Evolutionary conservation across 2,329 filamentous ascomycete species (phyloP), one percentile per base, ranked within the genome.

Genomic region (Rhinocladiella similis): DNA sequence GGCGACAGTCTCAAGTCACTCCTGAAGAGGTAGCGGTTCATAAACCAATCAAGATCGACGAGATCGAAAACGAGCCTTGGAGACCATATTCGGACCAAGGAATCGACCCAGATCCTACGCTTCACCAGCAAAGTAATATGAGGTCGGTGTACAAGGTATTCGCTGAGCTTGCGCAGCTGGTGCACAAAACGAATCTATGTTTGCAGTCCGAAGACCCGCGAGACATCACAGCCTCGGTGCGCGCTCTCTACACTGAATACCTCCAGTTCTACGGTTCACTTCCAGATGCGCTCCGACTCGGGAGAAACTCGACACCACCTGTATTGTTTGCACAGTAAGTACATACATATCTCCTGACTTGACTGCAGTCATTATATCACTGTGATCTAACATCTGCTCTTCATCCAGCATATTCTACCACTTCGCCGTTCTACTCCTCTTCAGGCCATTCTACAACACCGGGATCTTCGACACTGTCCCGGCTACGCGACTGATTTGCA

Each of bases 311-410:
- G 14, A 53, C 50, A 33, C 50, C 50, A 13, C 33, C 43, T 10
- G 50, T 53, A 9, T 25, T 53, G 6, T 53, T 53, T 38, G 43
- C 29, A 4, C 50, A 53, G 50, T 53, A 25, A 53, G 50, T 53
- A 33, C 10, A 2, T 33, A 7, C 6, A 3, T 33, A 12, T 33
- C 10, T 33, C 29, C 10, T 12, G 29, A 27, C 7, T 33, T 33
- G 29, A 33, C 29, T 33, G 10, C 29, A 33, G 3, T 33, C 6
- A 33, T 12, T 33, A 7, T 33, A 7, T 10, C 10, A 33, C 6
- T 12, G 29, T 33, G 29, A 22, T 20, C 50, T 53, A 22, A 53
- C 13, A 25, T 27, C 29, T 14, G 4, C 16, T 42, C 41, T 19
- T 33, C 29, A 1, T 19, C n/a, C 29, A 53, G 50, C 42, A 46